Evolutionary conservation across 2,329 filamentous ascomycete species (phyloP), one percentile per base, ranked within the genome.

Genomic region (Exutisphaerella laricina): DNA sequence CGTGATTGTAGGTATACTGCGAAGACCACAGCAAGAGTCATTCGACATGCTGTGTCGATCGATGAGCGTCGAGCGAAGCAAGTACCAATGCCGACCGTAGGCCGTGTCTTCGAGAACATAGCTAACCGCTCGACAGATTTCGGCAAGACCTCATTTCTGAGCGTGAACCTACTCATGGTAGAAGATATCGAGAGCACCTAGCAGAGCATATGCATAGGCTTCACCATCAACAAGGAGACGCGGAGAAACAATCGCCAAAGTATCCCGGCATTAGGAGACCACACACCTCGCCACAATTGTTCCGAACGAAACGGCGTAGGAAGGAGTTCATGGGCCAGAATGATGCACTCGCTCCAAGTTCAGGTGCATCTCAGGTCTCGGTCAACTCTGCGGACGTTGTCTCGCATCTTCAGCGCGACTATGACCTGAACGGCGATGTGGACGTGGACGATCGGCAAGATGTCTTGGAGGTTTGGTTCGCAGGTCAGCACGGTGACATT

Each of bases 401-500:
- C 13, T 7, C 40, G 21, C 7, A 28, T 22, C 22, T 13, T 28
- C 32, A 44, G 31, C 33, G 48, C 9, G 41, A 34, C 13, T 25
- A 56, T 4, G 51, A 52, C 18, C 57, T 59, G 18, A 58, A 60
- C 10, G 63, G 56, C n/a, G 55, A 54, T 3, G 48, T 51, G 17
- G 58, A 63, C 22, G 60, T 61, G 9, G 64, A 46, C 17, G 26
- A 46, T 16, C 17, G 73, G 1, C 85, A 89, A 57, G 84, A 90
- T 52, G 83, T 90, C 35, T 77, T 85, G 46, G 86, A 92, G 56
- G 76, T 90, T 1, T 86, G 83, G 82, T 92, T 92, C 56, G 73
- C 85, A 14, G 54, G 55, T n/a, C 50, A 57, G 37, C 86, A 94
- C 50, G 85, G 33, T 14, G 45, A 45, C 39, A 40, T 48, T 32